These are phyloP conservation scores for Salix dunnii DNA, from an alignment of 345 rosid genomes.

Conservation along the genomic window DNA sequence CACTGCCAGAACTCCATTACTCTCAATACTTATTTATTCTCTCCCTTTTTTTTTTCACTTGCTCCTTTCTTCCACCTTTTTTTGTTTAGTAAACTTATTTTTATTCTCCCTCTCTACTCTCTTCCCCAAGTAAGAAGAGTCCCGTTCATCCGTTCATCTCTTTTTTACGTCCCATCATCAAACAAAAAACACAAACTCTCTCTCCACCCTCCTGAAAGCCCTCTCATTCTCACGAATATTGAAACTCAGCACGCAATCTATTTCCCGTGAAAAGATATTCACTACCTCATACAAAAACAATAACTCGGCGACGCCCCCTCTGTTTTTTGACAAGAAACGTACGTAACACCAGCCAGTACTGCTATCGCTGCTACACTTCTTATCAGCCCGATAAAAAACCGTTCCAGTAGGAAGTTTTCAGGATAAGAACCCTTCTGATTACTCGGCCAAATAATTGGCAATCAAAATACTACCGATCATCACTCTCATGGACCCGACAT, in stretches of 20 bases:
- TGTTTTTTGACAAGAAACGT: neutral
- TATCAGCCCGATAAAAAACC: neutral
- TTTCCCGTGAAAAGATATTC: conserved; percentile 9
- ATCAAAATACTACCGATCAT: neutral
- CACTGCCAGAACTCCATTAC: neutral
- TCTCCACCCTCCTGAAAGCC: neutral
- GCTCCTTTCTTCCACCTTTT: no score
- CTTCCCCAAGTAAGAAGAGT: neutral
- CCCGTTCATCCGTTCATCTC: conserved; percentile 3
- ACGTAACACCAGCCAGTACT: neutral
- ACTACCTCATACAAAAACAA: neutral
- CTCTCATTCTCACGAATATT: conserved; percentile 15
- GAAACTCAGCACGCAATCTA: neutral
- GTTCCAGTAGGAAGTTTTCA: neutral
- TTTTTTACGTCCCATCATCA: conserved; percentile 23
- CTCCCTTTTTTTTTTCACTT: neutral
- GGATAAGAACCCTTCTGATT: neutral
- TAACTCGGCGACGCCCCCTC: neutral
- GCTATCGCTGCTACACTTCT: neutral
- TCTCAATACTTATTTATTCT: neutral
- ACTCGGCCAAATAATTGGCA: neutral
- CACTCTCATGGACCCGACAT: conserved; percentile 17
- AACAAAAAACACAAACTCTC: neutral
- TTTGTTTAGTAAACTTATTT: neutral
- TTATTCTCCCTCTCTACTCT: neutral